phyloP scores from a whole-genome alignment of 208 protist genomes.

The Acanthamoeba castellanii region DNA sequence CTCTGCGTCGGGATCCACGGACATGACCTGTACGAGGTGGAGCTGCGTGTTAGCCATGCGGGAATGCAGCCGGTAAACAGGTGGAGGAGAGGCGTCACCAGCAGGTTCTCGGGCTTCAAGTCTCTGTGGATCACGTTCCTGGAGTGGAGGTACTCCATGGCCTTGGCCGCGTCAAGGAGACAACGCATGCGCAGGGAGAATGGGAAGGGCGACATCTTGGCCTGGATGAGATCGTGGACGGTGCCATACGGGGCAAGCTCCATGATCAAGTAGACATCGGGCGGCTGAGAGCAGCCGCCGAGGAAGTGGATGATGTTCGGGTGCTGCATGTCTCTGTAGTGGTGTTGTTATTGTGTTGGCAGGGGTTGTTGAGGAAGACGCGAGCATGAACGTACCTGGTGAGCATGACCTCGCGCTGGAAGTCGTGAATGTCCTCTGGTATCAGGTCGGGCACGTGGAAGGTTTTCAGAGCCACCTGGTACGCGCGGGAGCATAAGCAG shows the following conservation, averaged over 20 bases:
- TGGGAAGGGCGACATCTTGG: slow-evolving; percentile 41
- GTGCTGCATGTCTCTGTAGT: slow-evolving; percentile 53
- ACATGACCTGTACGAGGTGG: background rate
- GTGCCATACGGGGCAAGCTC: slow-evolving; percentile 62
- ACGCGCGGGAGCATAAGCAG: background rate
- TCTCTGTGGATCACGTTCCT: slow-evolving; percentile 56
- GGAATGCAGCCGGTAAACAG: background rate
- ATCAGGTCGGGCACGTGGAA: slow-evolving; percentile 55
- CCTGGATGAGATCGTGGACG: slow-evolving; percentile 43
- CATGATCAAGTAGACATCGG: slow-evolving; percentile 62
- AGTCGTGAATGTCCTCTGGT: slow-evolving; percentile 58
- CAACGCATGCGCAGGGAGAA: slow-evolving; percentile 37
- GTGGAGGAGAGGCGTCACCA: background rate
- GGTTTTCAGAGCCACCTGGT: slow-evolving; percentile 55
- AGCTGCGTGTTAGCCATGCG: background rate
- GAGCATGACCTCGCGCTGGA: slow-evolving; percentile 67
- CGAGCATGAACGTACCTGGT: background rate
- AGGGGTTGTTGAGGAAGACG: no score
- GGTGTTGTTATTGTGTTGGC: background rate
- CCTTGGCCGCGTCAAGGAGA: slow-evolving; percentile 18
- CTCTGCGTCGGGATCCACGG: slow-evolving; percentile 27
- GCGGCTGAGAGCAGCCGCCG: slow-evolving; percentile 45
- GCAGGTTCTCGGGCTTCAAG: slow-evolving; percentile 62
- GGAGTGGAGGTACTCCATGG: slow-evolving; percentile 61
- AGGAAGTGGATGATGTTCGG: slow-evolving; percentile 71